Evolutionary conservation across 2,329 filamentous ascomycete genomes (phyloP).

Genomic region (Neocucurbitaria cava): DNA sequence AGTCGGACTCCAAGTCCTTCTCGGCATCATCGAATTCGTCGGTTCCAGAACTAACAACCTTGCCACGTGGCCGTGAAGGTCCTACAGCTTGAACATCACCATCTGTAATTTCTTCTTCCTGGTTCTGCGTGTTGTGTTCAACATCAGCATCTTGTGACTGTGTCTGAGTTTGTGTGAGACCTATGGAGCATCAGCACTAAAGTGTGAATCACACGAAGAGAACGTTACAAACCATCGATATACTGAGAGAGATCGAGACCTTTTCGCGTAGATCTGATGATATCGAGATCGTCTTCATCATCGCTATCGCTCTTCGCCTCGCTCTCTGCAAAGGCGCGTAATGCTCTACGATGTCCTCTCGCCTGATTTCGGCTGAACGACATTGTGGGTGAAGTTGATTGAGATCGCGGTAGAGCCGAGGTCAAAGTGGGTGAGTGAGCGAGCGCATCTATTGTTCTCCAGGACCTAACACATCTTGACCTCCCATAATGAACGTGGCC

Average conservation of each 20-base stretch:
- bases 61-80: not conserved
- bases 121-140: not conserved
- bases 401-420: not conserved
- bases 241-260: constrained; percentile 42
- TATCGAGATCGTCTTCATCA: constrained; percentile 53
- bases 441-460: too few species aligned
- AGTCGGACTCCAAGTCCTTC: constrained; percentile 28
- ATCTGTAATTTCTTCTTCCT: constrained; percentile 10
- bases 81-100: constrained; percentile 8
- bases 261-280: constrained; percentile 44
- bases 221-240: constrained; percentile 35
- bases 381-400: constrained; percentile 13
- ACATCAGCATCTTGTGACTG: constrained; percentile 26
- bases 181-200: constrained; percentile 20
- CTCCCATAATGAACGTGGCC: not conserved
- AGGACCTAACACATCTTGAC: not conserved
- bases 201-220: not conserved
- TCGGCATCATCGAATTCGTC: constrained; percentile 15
- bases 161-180: constrained; percentile 34
- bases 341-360: constrained; percentile 22
- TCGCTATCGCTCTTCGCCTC: constrained; percentile 38
- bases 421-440: not conserved
- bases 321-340: constrained; percentile 36
- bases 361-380: constrained; percentile 18
- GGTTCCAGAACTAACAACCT: constrained; percentile 8